Evolutionary conservation across 2,329 filamentous ascomycete species (phyloP).

Genomic region (Pseudogymnoascus sp.): DNA sequence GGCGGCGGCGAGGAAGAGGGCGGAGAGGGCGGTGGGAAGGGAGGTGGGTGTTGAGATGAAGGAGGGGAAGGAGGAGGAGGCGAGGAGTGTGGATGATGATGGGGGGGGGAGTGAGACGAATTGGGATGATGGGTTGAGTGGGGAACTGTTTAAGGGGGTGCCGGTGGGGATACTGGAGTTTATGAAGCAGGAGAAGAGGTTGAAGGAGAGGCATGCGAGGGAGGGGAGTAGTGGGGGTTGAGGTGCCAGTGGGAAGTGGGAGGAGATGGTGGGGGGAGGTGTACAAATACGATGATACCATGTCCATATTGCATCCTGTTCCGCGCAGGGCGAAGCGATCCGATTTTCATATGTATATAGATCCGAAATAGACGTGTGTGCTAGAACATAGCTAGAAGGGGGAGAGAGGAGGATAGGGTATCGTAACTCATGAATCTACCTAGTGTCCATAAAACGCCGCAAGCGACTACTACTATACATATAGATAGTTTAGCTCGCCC

Average conservation of each 20-base stretch:
- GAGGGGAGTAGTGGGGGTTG: background rate
- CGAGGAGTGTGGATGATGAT: constrained; percentile 67
- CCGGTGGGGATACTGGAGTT: constrained; percentile 93
- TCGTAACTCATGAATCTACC: background rate
- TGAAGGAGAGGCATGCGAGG: constrained; percentile 64
- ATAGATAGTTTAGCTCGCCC: background rate
- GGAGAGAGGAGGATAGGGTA: background rate
- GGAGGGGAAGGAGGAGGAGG: constrained; percentile 14
- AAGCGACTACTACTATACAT: background rate
- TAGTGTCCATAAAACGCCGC: background rate
- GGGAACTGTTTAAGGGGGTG: constrained; percentile 66
- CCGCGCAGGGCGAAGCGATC: background rate
- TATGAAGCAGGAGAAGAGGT: constrained; percentile 90
- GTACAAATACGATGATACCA: background rate
- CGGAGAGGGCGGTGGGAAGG: constrained; percentile 45
- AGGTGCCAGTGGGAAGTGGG: no score
- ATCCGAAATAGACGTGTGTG: background rate
- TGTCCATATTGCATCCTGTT: background rate
- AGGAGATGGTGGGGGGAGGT: background rate
- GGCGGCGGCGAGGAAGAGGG: constrained; percentile 59
- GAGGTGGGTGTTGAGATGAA: constrained; percentile 20
- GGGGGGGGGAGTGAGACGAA: constrained; percentile 46
- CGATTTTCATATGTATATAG: background rate
- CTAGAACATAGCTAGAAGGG: background rate
- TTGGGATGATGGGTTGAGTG: constrained; percentile 54